Evolutionary conservation across 75 land plant genomes (phyloP).

Genomic region (Picea sitchensis): DNA sequence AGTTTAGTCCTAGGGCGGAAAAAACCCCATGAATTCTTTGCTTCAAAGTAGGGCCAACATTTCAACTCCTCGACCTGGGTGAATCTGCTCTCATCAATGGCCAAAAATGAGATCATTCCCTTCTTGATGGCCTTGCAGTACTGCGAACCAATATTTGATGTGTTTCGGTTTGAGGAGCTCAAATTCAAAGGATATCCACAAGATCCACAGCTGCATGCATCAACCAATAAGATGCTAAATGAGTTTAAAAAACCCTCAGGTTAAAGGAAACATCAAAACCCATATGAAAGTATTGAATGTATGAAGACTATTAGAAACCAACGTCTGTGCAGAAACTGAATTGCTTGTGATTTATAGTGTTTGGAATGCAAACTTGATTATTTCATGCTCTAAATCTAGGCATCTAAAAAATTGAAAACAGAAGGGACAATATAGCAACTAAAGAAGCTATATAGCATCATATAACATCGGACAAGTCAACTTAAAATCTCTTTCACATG

Average conservation of each 20-base stretch:
- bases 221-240: neutral
- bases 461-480: no score
- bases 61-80: conserved; percentile 46
- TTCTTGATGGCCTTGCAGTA: conserved; percentile 53
- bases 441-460: no score
- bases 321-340: no score
- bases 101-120: conserved; percentile 50
- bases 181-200: conserved; percentile 65
- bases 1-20: conserved; percentile 46
- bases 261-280: neutral
- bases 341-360: no score
- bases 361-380: no score
- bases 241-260: neutral
- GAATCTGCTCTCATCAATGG: conserved; percentile 64
- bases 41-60: conserved; percentile 45
- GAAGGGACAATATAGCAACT: no score
- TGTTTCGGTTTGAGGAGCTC: conserved; percentile 48
- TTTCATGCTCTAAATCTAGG: no score
- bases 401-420: no score
- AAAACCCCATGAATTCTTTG: conserved; percentile 46
- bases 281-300: no score
- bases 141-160: conserved; percentile 43
- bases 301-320: no score
- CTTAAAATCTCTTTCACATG: no score
- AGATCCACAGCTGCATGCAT: conserved; percentile 61